Evolutionary conservation across 768 basidiomycete species (phyloP).

Genomic region (Naganishia randhawae): DNA sequence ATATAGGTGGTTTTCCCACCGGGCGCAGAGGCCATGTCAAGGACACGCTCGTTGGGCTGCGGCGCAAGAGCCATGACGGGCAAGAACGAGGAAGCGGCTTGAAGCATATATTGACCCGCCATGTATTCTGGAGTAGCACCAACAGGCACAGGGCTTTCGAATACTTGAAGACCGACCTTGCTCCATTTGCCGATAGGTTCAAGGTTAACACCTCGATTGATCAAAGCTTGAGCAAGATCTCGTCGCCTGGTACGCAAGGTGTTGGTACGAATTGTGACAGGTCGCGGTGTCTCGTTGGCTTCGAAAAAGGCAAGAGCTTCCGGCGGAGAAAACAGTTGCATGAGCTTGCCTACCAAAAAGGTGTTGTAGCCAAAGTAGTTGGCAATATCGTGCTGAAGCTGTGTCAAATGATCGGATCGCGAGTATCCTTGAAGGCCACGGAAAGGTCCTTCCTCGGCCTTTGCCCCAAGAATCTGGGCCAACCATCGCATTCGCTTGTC

Average conservation of each 20-base stretch:
- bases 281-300: slow-evolving; percentile 89
- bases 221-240: slow-evolving; percentile 86
- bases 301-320: slow-evolving; percentile 99
- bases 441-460: slow-evolving; percentile 35
- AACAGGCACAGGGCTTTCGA: slow-evolving; percentile 91
- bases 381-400: slow-evolving; percentile 80
- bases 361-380: slow-evolving; percentile 98
- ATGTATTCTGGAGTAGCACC: slow-evolving; percentile 99
- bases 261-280: slow-evolving; percentile 96
- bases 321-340: slow-evolving; percentile 83
- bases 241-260: slow-evolving; percentile 87
- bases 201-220: slow-evolving; percentile 93
- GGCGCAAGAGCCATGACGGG: slow-evolving; percentile 94
- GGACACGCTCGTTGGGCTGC: slow-evolving; percentile 83
- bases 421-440: slow-evolving; percentile 54
- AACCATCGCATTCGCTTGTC: slow-evolving; percentile 51
- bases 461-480: slow-evolving; percentile 44
- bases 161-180: slow-evolving; percentile 97
- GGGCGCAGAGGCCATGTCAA: slow-evolving; percentile 98
- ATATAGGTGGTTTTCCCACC: slow-evolving; percentile 99
- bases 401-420: slow-evolving; percentile 82
- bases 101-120: slow-evolving; percentile 98
- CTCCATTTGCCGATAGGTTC: slow-evolving; percentile 99
- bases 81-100: slow-evolving; percentile 98
- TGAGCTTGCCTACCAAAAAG: slow-evolving; percentile 88